Conservation (phyloP, 371 early-diverging fungal species). For the Cokeromyces recurvatus region DNA sequence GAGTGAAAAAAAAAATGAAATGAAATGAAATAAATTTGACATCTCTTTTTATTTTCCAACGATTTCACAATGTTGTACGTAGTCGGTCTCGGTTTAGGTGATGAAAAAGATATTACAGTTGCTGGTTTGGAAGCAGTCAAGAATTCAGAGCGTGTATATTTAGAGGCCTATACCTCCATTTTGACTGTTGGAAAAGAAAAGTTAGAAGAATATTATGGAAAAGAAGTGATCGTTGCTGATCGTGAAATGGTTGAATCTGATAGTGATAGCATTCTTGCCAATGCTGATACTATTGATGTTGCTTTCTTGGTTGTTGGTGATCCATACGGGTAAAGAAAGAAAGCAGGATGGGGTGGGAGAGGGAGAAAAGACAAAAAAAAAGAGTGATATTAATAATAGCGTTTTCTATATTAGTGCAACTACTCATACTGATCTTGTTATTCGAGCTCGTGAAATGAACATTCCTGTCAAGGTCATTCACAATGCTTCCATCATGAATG, state of each 20-base stretch:
- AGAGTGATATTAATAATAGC: too few species aligned
- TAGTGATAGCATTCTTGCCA: conserved; percentile 84
- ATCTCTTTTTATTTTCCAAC: too few species aligned
- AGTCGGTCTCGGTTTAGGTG: conserved; percentile 82
- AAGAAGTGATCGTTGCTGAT: conserved; percentile 82
- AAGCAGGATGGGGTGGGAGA: too few species aligned
- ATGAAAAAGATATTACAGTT: conserved; percentile 95
- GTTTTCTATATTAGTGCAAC: conserved; percentile 98
- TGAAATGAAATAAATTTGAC: too few species aligned
- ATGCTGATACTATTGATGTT: conserved; percentile 86
- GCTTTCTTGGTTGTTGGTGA: conserved; percentile 99
- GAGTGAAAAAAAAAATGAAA: too few species aligned
- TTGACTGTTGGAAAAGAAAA: conserved; percentile 80
- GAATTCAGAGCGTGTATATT: conserved; percentile 86
- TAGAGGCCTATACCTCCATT: conserved; percentile 99
- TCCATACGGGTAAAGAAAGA: conserved; percentile 77
- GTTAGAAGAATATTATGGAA: conserved; percentile 88
- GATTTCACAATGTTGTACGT: conserved; percentile 25
- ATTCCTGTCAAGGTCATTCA: conserved; percentile 91
- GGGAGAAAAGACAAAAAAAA: too few species aligned
- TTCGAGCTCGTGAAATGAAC: conserved; percentile 87
- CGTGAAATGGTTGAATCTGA: conserved; percentile 97
- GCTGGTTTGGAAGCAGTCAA: conserved; percentile 93
- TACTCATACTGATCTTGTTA: conserved; percentile 97
- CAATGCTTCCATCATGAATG: conserved; percentile 99